Percentiles rank a stretch among this genome's conserved stretches.
phyloP scores from a whole-genome alignment of 192 early-diverging fungal genomes.

The Obelidium mucronatum region DNA sequence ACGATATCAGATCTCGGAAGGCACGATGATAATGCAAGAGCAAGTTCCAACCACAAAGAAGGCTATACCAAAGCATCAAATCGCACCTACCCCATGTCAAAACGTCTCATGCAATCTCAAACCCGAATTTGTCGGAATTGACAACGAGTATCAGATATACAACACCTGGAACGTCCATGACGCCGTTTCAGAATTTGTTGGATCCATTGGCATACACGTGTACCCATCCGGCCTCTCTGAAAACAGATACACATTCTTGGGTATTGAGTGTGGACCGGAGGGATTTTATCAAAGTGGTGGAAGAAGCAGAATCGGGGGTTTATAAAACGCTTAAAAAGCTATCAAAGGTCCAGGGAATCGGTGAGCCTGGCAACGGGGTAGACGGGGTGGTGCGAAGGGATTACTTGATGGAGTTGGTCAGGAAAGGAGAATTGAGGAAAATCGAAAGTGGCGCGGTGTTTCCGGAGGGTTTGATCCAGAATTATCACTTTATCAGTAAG shows the following conservation, averaged over 20 bases:
- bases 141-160: not conserved
- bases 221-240: not conserved
- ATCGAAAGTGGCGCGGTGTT: not conserved
- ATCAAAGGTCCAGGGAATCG: too few species aligned
- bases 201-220: not conserved
- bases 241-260: not conserved
- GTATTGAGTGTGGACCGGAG: not conserved
- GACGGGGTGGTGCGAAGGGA: too few species aligned
- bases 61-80: not conserved
- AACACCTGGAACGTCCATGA: not conserved
- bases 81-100: not conserved
- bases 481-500: too few species aligned
- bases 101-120: not conserved
- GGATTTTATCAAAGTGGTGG: not conserved
- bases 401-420: not conserved
- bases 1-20: not conserved
- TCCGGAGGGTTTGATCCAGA: too few species aligned
- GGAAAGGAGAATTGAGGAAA: not conserved
- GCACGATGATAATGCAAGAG: not conserved
- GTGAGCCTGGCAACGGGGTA: too few species aligned
- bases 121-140: not conserved
- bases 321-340: too few species aligned
- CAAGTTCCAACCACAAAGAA: not conserved
- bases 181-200: not conserved
- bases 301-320: not conserved